Evolutionary conservation across 768 basidiomycete genomes (phyloP).

Genomic region (Leccinum boreale): DNA sequence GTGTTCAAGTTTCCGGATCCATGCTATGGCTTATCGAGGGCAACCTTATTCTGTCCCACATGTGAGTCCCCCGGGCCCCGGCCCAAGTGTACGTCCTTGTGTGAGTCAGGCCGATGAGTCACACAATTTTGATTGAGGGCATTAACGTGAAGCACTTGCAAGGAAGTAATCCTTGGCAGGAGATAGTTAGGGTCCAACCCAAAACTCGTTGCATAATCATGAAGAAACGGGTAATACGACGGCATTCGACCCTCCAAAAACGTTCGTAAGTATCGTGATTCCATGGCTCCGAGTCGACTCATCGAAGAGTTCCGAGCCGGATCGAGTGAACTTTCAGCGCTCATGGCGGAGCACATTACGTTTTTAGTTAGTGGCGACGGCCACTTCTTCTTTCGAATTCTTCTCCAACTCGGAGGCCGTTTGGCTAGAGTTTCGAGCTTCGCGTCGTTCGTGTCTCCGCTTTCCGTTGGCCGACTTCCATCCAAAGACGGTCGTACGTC

Average conservation of each 20-base stretch:
- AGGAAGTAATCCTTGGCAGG: too few species aligned
- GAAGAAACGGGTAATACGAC: neutral
- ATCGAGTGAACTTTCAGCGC: neutral
- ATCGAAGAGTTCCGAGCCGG: neutral
- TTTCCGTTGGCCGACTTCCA: constrained; percentile 49
- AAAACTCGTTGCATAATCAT: neutral
- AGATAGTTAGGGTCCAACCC: neutral
- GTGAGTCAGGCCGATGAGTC: neutral
- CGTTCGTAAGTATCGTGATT: neutral
- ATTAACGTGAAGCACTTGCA: neutral
- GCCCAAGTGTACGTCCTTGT: neutral
- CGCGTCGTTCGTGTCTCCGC: constrained; percentile 30
- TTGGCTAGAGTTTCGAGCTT: constrained; percentile 2
- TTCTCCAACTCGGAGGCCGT: neutral
- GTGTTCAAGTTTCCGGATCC: neutral
- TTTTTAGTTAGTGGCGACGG: neutral
- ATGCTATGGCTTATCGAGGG: neutral
- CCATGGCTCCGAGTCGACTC: neutral
- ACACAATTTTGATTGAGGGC: neutral
- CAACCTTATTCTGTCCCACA: neutral
- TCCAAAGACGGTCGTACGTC: constrained; percentile 61
- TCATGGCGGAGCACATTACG: neutral
- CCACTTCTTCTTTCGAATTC: neutral
- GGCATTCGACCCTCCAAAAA: neutral
- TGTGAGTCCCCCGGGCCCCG: neutral